These are phyloP conservation scores for Ambispora gerdemannii DNA, from an alignment of 192 early-diverging fungal genomes.

Conservation along the genomic window DNA sequence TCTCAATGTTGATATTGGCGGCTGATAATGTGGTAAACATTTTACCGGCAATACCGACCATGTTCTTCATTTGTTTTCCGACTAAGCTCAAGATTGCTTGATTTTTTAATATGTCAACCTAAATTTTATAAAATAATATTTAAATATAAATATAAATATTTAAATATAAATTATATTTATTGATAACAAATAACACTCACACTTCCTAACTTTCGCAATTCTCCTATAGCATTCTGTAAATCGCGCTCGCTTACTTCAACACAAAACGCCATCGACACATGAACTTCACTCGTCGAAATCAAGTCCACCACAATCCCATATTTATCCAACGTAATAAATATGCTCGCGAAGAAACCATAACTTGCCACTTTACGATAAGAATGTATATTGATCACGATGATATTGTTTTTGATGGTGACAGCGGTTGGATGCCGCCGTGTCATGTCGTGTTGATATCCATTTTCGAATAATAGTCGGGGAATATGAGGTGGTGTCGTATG, in stretches of 20 bases:
- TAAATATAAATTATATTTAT: background rate
- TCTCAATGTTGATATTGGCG: slow-evolving; percentile 94
- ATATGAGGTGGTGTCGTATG: slow-evolving; percentile 51
- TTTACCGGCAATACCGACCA: slow-evolving; percentile 90
- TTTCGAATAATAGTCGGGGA: slow-evolving; percentile 60
- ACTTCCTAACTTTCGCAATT: slow-evolving; percentile 74
- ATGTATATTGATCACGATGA: slow-evolving; percentile 94
- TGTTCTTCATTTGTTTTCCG: slow-evolving; percentile 94
- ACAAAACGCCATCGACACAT: slow-evolving; percentile 84
- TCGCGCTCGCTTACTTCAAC: slow-evolving; percentile 61
- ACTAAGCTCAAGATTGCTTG: slow-evolving; percentile 97
- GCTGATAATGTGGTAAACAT: slow-evolving; percentile 93
- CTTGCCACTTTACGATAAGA: slow-evolving; percentile 94
- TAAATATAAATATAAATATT: background rate
- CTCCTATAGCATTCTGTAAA: slow-evolving; percentile 74
- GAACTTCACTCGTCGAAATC: slow-evolving; percentile 90
- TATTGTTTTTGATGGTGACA: slow-evolving; percentile 98
- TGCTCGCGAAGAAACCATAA: slow-evolving; percentile 97
- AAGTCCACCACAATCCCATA: slow-evolving; percentile 92
- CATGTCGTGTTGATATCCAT: slow-evolving; percentile 71
- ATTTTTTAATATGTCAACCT: slow-evolving; percentile 43
- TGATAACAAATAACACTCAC: slow-evolving; percentile 39
- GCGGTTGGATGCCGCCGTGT: slow-evolving; percentile 86
- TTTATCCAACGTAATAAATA: slow-evolving; percentile 86
- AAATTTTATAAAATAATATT: background rate